phyloP scores from a whole-genome alignment of 768 basidiomycete genomes.

The Mycena latifolia region DNA sequence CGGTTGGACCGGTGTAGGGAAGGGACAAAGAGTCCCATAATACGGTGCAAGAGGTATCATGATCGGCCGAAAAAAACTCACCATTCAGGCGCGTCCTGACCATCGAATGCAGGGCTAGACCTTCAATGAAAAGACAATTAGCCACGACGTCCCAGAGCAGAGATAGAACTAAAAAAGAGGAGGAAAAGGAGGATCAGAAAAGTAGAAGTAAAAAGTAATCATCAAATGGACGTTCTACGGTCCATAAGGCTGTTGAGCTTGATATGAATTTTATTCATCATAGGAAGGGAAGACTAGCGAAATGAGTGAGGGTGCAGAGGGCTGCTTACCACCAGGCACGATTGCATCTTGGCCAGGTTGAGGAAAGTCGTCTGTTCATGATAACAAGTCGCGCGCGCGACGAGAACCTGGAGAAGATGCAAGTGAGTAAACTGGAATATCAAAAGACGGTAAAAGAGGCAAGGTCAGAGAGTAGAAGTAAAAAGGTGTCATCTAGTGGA shows the following conservation, averaged over 20 bases:
- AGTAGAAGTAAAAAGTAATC: constrained; percentile 27
- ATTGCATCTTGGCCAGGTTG: too few relatives aligned
- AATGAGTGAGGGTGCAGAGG: neutral
- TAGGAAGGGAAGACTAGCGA: neutral
- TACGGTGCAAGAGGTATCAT: too few relatives aligned
- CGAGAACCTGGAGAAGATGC: neutral
- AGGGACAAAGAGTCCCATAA: too few relatives aligned
- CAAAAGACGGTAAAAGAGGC: neutral
- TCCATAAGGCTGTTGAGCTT: constrained; percentile 34
- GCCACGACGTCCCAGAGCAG: neutral
- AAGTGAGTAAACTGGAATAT: neutral
- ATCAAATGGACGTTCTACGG: constrained; percentile 27
- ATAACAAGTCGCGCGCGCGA: too few relatives aligned
- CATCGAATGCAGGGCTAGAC: too few relatives aligned
- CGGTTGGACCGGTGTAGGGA: too few relatives aligned
- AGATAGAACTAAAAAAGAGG: neutral
- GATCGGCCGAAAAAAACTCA: too few relatives aligned
- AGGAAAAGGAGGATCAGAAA: constrained; percentile 12
- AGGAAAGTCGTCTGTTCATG: too few relatives aligned
- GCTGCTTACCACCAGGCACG: neutral
- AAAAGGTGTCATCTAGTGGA: constrained; percentile 26
- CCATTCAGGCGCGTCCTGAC: too few relatives aligned
- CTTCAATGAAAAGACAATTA: neutral
- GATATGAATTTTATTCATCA: constrained; percentile 33
- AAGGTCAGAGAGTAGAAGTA: constrained; percentile 30